Conservation (phyloP, 257 asterid genomes). For the Solanum gracilifrons region DNA sequence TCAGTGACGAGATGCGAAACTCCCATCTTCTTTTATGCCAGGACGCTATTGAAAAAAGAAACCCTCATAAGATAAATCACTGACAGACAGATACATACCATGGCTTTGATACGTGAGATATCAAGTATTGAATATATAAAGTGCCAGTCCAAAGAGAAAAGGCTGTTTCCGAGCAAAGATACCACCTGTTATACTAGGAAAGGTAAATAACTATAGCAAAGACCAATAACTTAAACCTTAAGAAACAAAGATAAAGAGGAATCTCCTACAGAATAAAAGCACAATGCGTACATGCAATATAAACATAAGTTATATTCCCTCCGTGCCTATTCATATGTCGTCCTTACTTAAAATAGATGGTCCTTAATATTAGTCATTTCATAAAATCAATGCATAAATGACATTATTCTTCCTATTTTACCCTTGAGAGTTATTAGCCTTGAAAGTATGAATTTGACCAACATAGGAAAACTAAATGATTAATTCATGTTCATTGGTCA, state of each 20-base stretch:
- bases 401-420: neutral
- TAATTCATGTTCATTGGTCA: neutral
- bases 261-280: neutral
- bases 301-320: neutral
- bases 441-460: neutral
- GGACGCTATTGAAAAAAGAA: neutral
- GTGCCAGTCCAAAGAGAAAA: constrained; percentile 79
- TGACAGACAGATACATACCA: constrained; percentile 45
- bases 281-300: neutral
- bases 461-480: neutral
- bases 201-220: neutral
- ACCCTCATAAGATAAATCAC: neutral
- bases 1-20: neutral
- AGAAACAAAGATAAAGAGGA: neutral
- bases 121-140: constrained; percentile 60
- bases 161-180: constrained; percentile 74
- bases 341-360: neutral
- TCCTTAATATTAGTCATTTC: neutral
- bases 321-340: neutral
- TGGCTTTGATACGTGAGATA: constrained; percentile 50
- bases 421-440: neutral
- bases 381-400: neutral
- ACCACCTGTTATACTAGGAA: constrained; percentile 59
- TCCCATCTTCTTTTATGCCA: neutral
- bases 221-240: neutral